Evolutionary conservation across 176 grass and related monocot species (phyloP).

Genomic region (Rhipidocladum racemiflorum): DNA sequence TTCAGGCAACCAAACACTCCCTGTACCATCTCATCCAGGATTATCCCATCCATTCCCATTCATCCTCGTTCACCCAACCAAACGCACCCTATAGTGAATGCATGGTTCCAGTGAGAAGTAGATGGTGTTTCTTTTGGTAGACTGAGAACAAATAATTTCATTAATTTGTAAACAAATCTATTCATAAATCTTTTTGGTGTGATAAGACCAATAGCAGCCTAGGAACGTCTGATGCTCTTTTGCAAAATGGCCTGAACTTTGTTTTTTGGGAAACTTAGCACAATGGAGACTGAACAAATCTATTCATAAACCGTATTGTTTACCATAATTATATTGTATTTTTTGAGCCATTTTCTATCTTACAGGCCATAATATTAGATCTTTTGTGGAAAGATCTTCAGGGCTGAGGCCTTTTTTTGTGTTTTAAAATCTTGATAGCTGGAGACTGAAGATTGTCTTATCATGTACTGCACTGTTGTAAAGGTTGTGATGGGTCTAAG

Average conservation of each 20-base stretch:
- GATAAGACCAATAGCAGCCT: background rate
- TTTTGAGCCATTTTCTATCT: slow-evolving; percentile 11
- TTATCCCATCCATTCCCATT: no score
- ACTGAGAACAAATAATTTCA: background rate
- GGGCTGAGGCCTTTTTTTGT: background rate
- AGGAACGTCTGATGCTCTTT: background rate
- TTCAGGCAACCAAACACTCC: no score
- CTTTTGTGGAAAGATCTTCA: background rate
- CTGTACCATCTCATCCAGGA: no score
- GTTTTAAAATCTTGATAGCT: background rate
- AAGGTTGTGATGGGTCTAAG: background rate
- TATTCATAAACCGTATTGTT: background rate
- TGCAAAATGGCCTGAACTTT: background rate
- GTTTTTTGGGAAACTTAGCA: background rate
- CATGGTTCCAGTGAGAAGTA: background rate
- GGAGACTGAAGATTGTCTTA: background rate
- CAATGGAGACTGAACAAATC: no score
- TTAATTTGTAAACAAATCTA: background rate
- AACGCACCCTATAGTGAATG: no score
- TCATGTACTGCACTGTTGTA: background rate
- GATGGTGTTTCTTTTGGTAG: background rate
- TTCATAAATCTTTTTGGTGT: background rate
- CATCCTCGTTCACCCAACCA: no score
- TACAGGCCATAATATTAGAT: background rate
- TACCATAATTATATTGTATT: background rate